A percentile compares a stretch with the other conserved stretches of the same genome.
Evolutionary conservation across 257 asterid species (phyloP).

Genomic region (Primulina tabacum): DNA sequence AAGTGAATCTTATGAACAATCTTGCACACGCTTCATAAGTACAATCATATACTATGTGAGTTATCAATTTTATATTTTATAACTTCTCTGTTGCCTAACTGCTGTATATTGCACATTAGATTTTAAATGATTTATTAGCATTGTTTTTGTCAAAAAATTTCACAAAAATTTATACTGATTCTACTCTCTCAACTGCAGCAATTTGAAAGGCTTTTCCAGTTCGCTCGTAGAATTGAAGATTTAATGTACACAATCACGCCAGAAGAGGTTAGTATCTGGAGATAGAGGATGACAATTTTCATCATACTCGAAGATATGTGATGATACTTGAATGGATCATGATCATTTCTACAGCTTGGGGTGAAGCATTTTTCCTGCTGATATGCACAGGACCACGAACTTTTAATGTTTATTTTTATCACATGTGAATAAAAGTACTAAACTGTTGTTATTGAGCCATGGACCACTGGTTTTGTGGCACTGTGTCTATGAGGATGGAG

Average conservation of each 20-base stretch:
- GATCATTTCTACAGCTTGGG: background rate
- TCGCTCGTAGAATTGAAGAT: constrained; percentile 95
- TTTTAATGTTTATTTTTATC: background rate
- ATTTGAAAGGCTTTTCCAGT: constrained; percentile 87
- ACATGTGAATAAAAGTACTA: background rate
- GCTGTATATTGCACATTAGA: background rate
- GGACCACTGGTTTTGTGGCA: background rate
- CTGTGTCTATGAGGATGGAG: background rate
- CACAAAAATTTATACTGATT: constrained; percentile 12
- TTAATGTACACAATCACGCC: constrained; percentile 54
- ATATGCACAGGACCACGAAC: background rate
- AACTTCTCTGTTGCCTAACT: constrained; percentile 10
- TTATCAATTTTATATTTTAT: constrained; percentile 21
- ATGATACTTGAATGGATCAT: background rate
- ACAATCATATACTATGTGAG: constrained; percentile 81
- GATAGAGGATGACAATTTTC: constrained; percentile 18
- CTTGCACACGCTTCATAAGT: constrained; percentile 83
- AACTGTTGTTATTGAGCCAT: background rate
- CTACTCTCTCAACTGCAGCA: constrained; percentile 53
- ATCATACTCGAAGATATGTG: constrained; percentile 8
- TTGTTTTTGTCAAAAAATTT: constrained; percentile 12
- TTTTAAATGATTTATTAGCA: constrained; percentile 18
- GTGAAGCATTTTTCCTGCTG: background rate
- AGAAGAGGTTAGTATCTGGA: constrained; percentile 74
- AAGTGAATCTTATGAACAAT: constrained; percentile 90